Base-by-base conservation (phyloP, 2,329 filamentous ascomycete genomes). In the Lachnellula cervina region DNA sequence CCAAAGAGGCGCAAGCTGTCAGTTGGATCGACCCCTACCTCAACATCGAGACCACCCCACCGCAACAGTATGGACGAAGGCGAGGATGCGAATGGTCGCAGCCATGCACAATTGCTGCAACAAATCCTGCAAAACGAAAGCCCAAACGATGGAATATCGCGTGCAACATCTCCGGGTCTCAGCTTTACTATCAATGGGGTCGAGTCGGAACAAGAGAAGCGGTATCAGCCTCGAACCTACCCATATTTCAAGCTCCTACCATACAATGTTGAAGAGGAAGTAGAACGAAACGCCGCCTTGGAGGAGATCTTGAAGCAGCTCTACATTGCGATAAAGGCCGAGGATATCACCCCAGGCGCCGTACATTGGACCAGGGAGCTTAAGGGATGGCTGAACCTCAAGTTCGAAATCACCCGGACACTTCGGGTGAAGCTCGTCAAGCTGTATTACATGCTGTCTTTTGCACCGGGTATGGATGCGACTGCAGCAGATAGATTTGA, bases 331-430 rank as follows among this genome's bases (percentile, higher is more conserved):
- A 80, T 99, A 61, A 87, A 91, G 69, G 88, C 94, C 3, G 91
- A 96, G 62, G 94, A 99, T 73, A 97, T 97, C 73, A 87, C 88
- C 23, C 90, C 93, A 0, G 94, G 94, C 35, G 94, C 93, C 28
- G 80, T 96, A 59, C 93, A 99, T 73, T 99, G 94, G 94, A 97
- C 94, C 16, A 86, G 93, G 64, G 94, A 99, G 80, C 86, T 99
- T 48, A 85, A 92, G 69, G 90, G 88, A 73, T 99, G 95, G 94
- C 80, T 99, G 63, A 89, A 88, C 52, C 84, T 99, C 73, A 99
- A 99, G 78, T 99, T 99, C 70, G 93, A 99, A 74, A 90, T 96
- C 70, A 90, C 90, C 48, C 84, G 89, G 66, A 86, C 88, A 69
- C 85, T 92, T 63, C 82, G 95, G 56, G 85, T 91, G 49, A 90